These are phyloP conservation scores for Vickermania ingenoplastis DNA, from an alignment of 208 protist genomes.

Conservation along the genomic window DNA sequence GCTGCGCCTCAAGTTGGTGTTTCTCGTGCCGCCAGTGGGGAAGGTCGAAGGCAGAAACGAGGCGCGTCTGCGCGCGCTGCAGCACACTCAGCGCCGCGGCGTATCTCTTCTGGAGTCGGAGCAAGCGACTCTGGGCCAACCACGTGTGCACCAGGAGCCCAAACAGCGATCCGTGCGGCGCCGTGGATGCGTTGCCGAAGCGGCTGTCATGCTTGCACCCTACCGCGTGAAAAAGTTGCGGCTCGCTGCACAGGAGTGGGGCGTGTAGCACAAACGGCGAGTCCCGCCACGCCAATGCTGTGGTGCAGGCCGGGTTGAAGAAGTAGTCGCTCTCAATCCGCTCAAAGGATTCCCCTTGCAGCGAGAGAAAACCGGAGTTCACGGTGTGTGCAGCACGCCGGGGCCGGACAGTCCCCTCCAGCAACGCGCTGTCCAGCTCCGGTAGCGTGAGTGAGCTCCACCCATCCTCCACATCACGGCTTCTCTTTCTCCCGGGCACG, in stretches of 20 bases:
- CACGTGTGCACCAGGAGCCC: neutral
- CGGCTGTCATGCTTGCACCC: neutral
- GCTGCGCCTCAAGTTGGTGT: neutral
- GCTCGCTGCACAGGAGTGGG: neutral
- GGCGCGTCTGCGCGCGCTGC: neutral
- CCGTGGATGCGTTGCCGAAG: neutral
- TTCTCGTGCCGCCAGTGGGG: neutral
- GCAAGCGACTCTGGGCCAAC: neutral
- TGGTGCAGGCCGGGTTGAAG: neutral
- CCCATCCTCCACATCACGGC: neutral
- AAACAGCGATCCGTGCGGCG: neutral
- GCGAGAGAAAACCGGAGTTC: neutral
- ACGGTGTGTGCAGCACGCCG: neutral
- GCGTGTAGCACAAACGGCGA: neutral
- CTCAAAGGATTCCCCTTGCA: neutral
- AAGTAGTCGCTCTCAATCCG: neutral
- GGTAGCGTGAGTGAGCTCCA: neutral
- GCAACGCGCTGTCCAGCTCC: neutral
- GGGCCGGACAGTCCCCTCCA: neutral
- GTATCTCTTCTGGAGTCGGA: neutral
- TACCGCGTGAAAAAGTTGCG: neutral
- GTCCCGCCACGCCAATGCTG: neutral
- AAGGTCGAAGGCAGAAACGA: neutral
- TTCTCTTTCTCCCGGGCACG: too few relatives aligned
- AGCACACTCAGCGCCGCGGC: neutral